Percentiles rank a stretch among this genome's conserved stretches.
Conservation (phyloP, 2,329 filamentous ascomycete species). For the Fusarium agapanthi region DNA sequence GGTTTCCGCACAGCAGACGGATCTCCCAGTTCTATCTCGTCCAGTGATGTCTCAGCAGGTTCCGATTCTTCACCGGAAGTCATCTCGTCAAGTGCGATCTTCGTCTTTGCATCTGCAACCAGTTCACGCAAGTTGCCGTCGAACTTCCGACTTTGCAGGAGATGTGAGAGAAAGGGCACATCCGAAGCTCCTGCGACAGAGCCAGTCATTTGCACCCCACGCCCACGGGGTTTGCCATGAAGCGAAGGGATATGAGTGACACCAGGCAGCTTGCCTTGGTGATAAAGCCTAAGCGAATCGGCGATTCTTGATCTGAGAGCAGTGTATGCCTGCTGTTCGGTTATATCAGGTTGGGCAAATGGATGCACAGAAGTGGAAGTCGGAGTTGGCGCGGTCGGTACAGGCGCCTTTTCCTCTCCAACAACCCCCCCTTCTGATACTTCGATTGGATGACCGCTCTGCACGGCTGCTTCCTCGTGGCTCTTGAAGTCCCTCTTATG, state of each 20-base stretch:
- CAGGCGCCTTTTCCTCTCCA: slow-evolving; percentile 41
- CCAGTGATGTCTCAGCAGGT: slow-evolving; percentile 36
- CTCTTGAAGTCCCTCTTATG: slow-evolving; percentile 94
- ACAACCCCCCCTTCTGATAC: slow-evolving; percentile 30
- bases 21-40: slow-evolving; percentile 14
- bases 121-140: slow-evolving; percentile 65
- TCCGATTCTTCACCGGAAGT: slow-evolving; percentile 65
- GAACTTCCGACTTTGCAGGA: slow-evolving; percentile 70
- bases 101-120: slow-evolving; percentile 68
- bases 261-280: slow-evolving; percentile 60
- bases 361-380: slow-evolving; percentile 45
- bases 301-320: slow-evolving; percentile 63
- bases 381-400: slow-evolving; percentile 12
- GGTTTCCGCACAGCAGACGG: slow-evolving; percentile 45
- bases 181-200: slow-evolving; percentile 64
- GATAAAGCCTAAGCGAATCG: slow-evolving; percentile 61
- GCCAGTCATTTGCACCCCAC: slow-evolving; percentile 22
- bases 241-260: slow-evolving; percentile 56
- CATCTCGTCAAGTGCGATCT: slow-evolving; percentile 59
- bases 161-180: slow-evolving; percentile 72
- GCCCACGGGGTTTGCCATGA: not conserved
- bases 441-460: slow-evolving; percentile 85
- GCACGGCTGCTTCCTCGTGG: slow-evolving; percentile 90
- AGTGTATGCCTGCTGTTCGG: slow-evolving; percentile 61
- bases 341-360: slow-evolving; percentile 55